These are phyloP conservation scores for Aechmea fasciata DNA, from an alignment of 176 grass and related monocot species.

Conservation along the genomic window DNA sequence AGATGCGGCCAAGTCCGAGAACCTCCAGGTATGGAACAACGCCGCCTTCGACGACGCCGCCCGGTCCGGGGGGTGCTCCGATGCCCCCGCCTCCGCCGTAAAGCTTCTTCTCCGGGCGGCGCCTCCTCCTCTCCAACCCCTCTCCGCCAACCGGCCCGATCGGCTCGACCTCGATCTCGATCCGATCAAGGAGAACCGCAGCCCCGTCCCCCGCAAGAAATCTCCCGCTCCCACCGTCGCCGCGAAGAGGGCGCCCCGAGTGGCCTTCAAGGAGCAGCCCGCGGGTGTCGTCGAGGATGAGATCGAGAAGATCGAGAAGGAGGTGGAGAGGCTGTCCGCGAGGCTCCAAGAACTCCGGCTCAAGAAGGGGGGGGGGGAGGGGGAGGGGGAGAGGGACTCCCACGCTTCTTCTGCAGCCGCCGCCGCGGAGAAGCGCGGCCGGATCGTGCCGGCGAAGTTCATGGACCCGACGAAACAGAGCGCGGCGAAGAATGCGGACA, in stretches of 20 bases:
- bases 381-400: neutral
- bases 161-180: slow-evolving; percentile 9
- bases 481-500: neutral
- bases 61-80: neutral
- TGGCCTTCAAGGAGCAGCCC: neutral
- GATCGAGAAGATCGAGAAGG: slow-evolving; percentile 35
- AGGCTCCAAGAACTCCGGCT: slow-evolving; percentile 22
- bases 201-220: neutral
- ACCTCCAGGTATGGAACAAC: slow-evolving; percentile 37
- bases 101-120: neutral
- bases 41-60: slow-evolving; percentile 24
- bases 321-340: slow-evolving; percentile 18
- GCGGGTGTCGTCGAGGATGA: slow-evolving; percentile 13
- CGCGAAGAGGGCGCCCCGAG: neutral
- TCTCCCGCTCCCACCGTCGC: neutral
- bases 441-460: slow-evolving; percentile 36
- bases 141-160: slow-evolving; percentile 16
- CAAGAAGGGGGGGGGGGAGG: slow-evolving; percentile 23
- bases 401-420: neutral
- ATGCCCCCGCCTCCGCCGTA: neutral
- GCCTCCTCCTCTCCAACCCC: slow-evolving; percentile 12
- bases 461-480: slow-evolving; percentile 18
- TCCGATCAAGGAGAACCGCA: slow-evolving; percentile 20
- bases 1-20: neutral
- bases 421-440: slow-evolving; percentile 13